A percentile compares a stretch with the other conserved stretches of the same genome.
Evolutionary conservation across 139 green algal species (phyloP).

Genomic region (Nannochloris sp.): DNA sequence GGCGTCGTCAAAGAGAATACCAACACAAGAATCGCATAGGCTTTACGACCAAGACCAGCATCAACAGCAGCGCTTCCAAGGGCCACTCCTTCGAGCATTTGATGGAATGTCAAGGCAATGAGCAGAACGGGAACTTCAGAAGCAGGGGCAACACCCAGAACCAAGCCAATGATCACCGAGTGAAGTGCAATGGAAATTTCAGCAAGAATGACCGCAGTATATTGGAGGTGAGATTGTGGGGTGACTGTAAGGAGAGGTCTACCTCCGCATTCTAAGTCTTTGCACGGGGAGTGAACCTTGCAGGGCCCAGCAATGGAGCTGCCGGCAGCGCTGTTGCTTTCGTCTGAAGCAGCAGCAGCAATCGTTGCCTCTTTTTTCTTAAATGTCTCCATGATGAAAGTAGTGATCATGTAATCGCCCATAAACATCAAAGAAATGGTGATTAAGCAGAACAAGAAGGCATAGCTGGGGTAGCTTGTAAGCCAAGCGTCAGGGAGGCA

Average conservation of each 20-base stretch:
- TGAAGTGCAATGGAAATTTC: slow-evolving; percentile 10
- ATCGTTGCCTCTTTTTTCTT: neutral
- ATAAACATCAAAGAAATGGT: slow-evolving; percentile 27
- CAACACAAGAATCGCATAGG: slow-evolving; percentile 22
- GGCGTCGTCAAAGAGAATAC: slow-evolving; percentile 48
- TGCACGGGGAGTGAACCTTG: too few relatives aligned
- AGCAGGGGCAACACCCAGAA: slow-evolving; percentile 33
- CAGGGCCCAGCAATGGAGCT: too few relatives aligned
- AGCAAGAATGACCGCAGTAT: slow-evolving; percentile 4
- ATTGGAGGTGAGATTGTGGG: neutral
- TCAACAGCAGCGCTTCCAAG: slow-evolving; percentile 36
- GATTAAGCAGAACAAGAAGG: slow-evolving; percentile 15
- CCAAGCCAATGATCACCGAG: slow-evolving; percentile 34
- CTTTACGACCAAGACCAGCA: slow-evolving; percentile 10
- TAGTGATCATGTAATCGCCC: slow-evolving; percentile 5
- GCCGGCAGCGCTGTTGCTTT: too few relatives aligned
- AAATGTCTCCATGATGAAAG: neutral
- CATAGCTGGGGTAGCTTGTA: slow-evolving; percentile 27
- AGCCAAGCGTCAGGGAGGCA: slow-evolving; percentile 26
- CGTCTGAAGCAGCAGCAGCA: neutral
- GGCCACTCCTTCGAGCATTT: slow-evolving; percentile 39
- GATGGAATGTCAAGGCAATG: slow-evolving; percentile 50
- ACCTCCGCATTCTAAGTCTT: too few relatives aligned
- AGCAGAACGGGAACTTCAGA: slow-evolving; percentile 30
- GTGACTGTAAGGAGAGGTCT: too few relatives aligned